phyloP scores from a whole-genome alignment of 2,329 filamentous ascomycete species.

The Beauveria scarabaeidicola region DNA sequence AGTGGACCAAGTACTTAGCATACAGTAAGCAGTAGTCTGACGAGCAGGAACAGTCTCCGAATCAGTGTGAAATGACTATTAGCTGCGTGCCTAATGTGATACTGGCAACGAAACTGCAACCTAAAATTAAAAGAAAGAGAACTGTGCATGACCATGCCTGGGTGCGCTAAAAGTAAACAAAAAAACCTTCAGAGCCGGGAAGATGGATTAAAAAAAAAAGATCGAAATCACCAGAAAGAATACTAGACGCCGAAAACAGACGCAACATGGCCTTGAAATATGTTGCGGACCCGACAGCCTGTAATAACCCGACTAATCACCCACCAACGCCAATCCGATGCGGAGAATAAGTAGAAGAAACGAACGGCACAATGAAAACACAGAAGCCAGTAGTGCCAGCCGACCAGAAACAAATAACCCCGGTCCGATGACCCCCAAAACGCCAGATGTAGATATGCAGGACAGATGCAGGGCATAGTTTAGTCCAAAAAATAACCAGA shows the following conservation, averaged over 20 bases:
- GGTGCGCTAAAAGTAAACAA: not conserved
- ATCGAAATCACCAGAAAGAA: not conserved
- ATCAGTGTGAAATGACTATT: not conserved
- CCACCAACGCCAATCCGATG: slow-evolving; percentile 4
- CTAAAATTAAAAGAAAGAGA: not conserved
- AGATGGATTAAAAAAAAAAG: not conserved
- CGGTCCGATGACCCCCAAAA: not conserved
- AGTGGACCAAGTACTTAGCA: not conserved
- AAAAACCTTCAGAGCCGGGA: not conserved
- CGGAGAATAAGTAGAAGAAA: not conserved
- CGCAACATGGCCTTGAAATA: not conserved
- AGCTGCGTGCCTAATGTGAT: not conserved
- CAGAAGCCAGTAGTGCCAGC: not conserved
- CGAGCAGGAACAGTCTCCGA: not conserved
- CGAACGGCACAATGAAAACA: not conserved
- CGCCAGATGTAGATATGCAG: slow-evolving; percentile 1
- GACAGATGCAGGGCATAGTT: not conserved
- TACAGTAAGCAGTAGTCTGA: slow-evolving; percentile 10
- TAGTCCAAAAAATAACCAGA: not conserved
- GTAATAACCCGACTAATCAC: not conserved
- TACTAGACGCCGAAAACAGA: not conserved
- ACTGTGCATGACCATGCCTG: not conserved
- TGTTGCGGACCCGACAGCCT: not conserved
- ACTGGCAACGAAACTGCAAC: not conserved
- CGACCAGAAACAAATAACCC: not conserved